Percentiles rank a stretch among this genome's conserved stretches.
Conservation (phyloP, 1,139 yeast species). For the Geotrichum restrictum region DNA sequence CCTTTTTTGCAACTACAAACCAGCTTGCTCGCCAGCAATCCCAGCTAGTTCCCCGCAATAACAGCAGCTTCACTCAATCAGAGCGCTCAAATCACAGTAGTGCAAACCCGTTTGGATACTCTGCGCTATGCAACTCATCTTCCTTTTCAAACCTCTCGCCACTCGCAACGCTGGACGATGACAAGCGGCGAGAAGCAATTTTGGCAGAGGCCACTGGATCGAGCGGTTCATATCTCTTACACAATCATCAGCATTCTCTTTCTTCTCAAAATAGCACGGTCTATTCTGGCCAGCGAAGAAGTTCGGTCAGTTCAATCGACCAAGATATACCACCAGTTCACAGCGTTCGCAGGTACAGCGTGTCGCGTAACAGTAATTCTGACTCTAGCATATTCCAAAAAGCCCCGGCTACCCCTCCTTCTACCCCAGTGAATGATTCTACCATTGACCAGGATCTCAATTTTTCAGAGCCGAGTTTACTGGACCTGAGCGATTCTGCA, state of each 20-base stretch:
- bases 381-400: neutral
- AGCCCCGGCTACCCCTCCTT: constrained; percentile 16
- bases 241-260: constrained; percentile 21
- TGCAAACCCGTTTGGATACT: constrained; percentile 19
- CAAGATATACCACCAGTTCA: neutral
- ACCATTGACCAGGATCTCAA: constrained; percentile 11
- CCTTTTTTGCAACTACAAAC: constrained; percentile 42
- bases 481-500: neutral
- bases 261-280: neutral
- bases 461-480: neutral
- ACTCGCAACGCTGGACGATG: constrained; percentile 36
- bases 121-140: constrained; percentile 23
- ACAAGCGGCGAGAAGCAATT: constrained; percentile 30
- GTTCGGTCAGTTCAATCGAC: neutral
- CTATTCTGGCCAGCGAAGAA: neutral
- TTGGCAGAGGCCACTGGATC: constrained; percentile 23
- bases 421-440: constrained; percentile 19
- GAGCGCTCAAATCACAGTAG: constrained; percentile 12
- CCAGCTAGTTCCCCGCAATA: constrained; percentile 34
- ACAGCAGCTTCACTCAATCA: constrained; percentile 21
- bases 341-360: constrained; percentile 11
- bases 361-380: neutral
- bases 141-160: constrained; percentile 32
- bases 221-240: constrained; percentile 19
- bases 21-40: constrained; percentile 42